phyloP scores from a whole-genome alignment of 2,329 filamentous ascomycete species.

The Pyrenophora graminea region DNA sequence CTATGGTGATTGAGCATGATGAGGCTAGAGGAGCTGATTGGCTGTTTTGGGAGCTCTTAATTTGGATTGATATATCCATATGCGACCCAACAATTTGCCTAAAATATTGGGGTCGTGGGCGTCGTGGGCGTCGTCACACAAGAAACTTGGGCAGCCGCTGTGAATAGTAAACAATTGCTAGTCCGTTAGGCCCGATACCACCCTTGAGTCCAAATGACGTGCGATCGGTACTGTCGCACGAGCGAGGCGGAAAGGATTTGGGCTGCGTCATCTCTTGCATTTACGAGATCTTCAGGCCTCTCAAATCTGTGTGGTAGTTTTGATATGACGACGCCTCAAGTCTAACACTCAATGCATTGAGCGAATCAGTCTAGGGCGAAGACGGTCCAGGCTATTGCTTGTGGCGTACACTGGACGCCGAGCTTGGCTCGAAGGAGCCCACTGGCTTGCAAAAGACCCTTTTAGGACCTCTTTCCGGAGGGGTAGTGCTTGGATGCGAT shows the following conservation, averaged over 20 bases:
- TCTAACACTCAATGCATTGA: conserved; percentile 1
- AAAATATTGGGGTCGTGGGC: conserved; percentile 7
- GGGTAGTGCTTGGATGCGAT: conserved; percentile 11
- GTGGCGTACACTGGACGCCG: conserved; percentile 13
- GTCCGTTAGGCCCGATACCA: neutral
- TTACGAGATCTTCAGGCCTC: conserved; percentile 1
- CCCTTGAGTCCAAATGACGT: neutral
- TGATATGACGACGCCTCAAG: conserved; percentile 6
- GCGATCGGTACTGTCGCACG: neutral
- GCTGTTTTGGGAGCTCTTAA: conserved; percentile 19
- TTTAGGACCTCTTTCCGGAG: conserved; percentile 14
- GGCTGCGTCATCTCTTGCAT: conserved; percentile 15
- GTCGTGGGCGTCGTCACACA: neutral
- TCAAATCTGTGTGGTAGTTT: neutral
- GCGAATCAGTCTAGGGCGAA: conserved; percentile 7
- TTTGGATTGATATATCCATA: conserved; percentile 26
- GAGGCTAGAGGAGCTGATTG: conserved; percentile 21
- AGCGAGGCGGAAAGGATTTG: neutral
- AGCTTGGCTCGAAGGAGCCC: conserved; percentile 6
- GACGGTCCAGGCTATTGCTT: conserved; percentile 3
- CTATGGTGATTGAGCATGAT: conserved; percentile 24
- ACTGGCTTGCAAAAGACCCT: conserved; percentile 7
- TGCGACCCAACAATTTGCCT: conserved; percentile 14
- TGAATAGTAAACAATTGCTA: neutral
- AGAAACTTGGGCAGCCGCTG: neutral